A percentile compares a stretch with the other conserved stretches of the same genome.
phyloP scores from a whole-genome alignment of 1,139 yeast species.

The Geotrichum histeridarum region DNA sequence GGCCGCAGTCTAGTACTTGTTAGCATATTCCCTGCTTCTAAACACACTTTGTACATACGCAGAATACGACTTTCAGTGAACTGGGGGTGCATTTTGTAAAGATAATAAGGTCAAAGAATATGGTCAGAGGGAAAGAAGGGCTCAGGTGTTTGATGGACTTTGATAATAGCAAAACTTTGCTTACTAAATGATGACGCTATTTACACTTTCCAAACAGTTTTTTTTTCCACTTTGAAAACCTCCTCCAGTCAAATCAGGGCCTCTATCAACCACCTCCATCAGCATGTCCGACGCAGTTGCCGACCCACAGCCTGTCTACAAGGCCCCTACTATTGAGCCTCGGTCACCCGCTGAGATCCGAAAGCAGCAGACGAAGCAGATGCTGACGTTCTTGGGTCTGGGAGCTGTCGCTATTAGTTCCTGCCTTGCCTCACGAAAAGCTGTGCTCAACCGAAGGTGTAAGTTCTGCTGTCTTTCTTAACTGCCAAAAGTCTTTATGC shows the following conservation, averaged over 20 bases:
- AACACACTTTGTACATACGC: too few species aligned
- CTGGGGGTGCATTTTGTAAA: constrained; percentile 29
- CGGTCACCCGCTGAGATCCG: constrained; percentile 9
- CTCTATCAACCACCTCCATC: background rate
- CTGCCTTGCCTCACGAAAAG: constrained; percentile 68
- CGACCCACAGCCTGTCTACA: constrained; percentile 11
- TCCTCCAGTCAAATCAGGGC: background rate
- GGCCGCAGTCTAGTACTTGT: constrained; percentile 54
- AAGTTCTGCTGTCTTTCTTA: constrained; percentile 28
- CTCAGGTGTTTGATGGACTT: too few species aligned
- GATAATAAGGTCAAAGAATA: background rate
- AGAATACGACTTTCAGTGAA: constrained; percentile 28
- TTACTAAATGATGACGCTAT: background rate
- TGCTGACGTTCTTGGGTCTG: constrained; percentile 65
- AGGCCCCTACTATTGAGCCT: constrained; percentile 11
- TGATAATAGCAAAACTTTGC: too few species aligned
- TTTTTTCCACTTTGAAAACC: background rate
- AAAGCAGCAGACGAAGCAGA: constrained; percentile 44
- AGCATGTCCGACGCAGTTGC: constrained; percentile 10
- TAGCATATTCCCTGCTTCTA: too few species aligned
- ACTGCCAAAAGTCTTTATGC: background rate
- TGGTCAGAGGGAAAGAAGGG: background rate
- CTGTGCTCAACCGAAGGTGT: constrained; percentile 68
- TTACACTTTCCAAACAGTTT: too few species aligned
- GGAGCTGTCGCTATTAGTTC: constrained; percentile 68